Evolutionary conservation across 768 basidiomycete genomes (phyloP), one percentile per base, ranked within the genome.

Genomic region (Amyloporia xantha): DNA sequence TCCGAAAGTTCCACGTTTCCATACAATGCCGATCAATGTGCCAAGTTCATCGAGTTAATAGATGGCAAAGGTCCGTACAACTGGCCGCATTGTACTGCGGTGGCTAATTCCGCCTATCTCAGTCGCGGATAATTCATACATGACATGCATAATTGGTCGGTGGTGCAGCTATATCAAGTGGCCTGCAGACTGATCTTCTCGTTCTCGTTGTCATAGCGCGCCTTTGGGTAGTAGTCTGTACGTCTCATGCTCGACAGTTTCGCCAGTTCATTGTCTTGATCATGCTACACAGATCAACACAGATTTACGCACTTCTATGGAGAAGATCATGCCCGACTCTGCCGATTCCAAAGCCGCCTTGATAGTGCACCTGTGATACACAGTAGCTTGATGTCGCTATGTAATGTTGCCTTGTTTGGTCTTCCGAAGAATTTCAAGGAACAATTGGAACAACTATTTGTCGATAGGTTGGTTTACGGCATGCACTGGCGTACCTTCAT

Each of bases 1-100:
- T 65, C 63, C 17, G 19, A 28, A 0, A 39, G 50, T 26, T 61
- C 60, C 1, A 65, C 63, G 1, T 62, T 61, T 36, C 60, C 60
- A 3, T 60, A 59, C 26, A 47, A 39, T 24, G 54, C 52, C 12
- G 48, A 51, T 10, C 49, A 62, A 41, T 63, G 60, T 50, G 47
- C 52, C 27, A 47, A 52, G 10, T 62, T 56, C 37, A 25, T 60
- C 10, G 35, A 53, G 24, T 39, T 57, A 1, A 27, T 59, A 11
- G 23, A 49, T 12, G 41, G 30, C 30, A 33, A 15, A 7, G 30
- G 30, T 33, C 7, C 15, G 30, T 33, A 33, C 30, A 33, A 7
- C n/a, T n/a, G n/a, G n/a, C n/a, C 23, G 9, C 35, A 50, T 20
- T 10, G 57, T 61, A 41, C 21, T 57, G n/a, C 7, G 48, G 10